phyloP scores from a whole-genome alignment of 139 green algal species.

The Marvania coccoides region DNA sequence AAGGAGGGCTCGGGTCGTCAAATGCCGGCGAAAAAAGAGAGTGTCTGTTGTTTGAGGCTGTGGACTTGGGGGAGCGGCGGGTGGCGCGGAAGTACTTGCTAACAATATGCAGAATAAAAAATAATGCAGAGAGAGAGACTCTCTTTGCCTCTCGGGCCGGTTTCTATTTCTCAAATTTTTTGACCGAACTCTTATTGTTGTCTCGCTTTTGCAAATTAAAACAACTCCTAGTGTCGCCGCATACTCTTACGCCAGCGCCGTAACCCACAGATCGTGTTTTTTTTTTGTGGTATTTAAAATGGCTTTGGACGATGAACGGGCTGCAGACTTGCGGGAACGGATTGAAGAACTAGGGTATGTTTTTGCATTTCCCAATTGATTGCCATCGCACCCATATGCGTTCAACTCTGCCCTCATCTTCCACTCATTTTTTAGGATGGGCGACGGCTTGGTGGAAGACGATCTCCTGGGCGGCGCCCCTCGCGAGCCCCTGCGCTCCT shows the following conservation, averaged over 20 bases:
- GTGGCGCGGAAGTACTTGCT: not conserved
- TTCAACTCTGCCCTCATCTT: not conserved
- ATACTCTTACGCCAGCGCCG: not conserved
- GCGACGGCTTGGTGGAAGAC: constrained; percentile 22
- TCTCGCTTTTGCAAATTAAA: not conserved
- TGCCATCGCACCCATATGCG: not conserved
- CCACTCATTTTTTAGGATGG: constrained; percentile 1
- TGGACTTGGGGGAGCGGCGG: not conserved
- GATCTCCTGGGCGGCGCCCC: constrained; percentile 2
- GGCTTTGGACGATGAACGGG: not conserved
- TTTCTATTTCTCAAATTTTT: not conserved
- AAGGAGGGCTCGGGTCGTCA: not conserved
- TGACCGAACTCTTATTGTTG: not conserved
- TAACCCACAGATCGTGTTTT: not conserved
- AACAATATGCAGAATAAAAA: not conserved
- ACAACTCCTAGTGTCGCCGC: not conserved
- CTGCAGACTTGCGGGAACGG: constrained; percentile 11
- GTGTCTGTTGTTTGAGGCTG: not conserved
- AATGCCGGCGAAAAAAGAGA: not conserved
- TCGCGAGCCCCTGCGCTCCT: constrained; percentile 17
- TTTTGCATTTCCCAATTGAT: not conserved
- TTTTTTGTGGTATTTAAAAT: not conserved
- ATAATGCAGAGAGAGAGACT: not conserved
- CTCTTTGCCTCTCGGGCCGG: not conserved
- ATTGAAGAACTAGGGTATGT: constrained; percentile 11